phyloP scores from a whole-genome alignment of 1,284 basidiomycete species.

The Entoloma clypeatum region DNA sequence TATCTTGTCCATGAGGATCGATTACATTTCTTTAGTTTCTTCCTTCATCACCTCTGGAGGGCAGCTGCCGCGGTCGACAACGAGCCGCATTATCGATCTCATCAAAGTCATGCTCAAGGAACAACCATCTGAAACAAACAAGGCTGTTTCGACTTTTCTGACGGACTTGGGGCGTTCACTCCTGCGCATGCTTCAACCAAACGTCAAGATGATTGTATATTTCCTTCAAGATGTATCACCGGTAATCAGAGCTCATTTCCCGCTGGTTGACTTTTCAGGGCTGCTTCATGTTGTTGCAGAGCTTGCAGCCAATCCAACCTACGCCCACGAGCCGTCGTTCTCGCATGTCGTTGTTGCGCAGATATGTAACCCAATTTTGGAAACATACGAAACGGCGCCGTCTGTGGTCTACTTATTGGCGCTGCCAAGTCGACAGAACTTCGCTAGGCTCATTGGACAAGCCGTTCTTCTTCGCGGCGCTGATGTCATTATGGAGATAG shows the following conservation, averaged over 20 bases:
- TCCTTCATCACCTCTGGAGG: constrained; percentile 58
- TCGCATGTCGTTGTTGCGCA: constrained; percentile 52
- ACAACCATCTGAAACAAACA: constrained; percentile 32
- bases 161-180: constrained; percentile 47
- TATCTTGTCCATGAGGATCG: constrained; percentile 53
- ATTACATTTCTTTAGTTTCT: constrained; percentile 61
- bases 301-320: constrained; percentile 45
- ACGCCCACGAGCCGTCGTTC: constrained; percentile 51
- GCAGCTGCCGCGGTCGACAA: constrained; percentile 41
- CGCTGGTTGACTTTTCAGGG: constrained; percentile 58
- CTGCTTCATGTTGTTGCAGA: constrained; percentile 52
- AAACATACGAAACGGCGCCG: constrained; percentile 51
- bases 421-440: constrained; percentile 44
- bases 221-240: constrained; percentile 59
- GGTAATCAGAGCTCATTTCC: constrained; percentile 50
- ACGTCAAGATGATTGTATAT: constrained; percentile 46
- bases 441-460: constrained; percentile 52
- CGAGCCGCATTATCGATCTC: constrained; percentile 55
- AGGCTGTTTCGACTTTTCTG: constrained; percentile 47
- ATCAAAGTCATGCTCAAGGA: constrained; percentile 60
- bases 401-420: constrained; percentile 50
- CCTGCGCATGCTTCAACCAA: constrained; percentile 38
- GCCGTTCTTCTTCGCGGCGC: constrained; percentile 50
- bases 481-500: constrained; percentile 57
- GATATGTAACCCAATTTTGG: constrained; percentile 57